Evolutionary conservation across 805 yeast species (phyloP).

Genomic region (Saccharomycopsis sp.): DNA sequence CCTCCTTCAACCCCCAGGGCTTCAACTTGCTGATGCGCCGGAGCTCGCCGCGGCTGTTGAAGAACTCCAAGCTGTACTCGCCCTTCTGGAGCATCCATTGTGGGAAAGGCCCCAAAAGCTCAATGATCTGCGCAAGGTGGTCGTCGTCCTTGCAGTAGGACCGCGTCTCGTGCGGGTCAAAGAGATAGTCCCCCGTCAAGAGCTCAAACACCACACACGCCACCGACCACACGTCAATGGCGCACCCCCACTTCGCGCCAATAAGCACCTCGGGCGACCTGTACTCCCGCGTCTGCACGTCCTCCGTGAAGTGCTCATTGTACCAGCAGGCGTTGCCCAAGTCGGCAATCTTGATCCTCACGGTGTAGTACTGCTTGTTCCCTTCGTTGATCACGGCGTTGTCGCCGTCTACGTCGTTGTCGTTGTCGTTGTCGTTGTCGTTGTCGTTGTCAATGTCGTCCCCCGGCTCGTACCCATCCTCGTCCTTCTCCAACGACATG

Average conservation of each 20-base stretch:
- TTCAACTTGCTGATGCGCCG: conserved; percentile 73
- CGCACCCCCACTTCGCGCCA: conserved; percentile 53
- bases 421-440: neutral
- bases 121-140: conserved; percentile 54
- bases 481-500: conserved; percentile 2
- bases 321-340: conserved; percentile 64
- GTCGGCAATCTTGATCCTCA: conserved; percentile 52
- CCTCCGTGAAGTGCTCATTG: conserved; percentile 54
- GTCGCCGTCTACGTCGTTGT: neutral
- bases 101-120: conserved; percentile 35
- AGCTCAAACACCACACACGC: conserved; percentile 53
- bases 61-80: conserved; percentile 50
- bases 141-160: conserved; percentile 46
- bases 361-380: conserved; percentile 2
- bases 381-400: conserved; percentile 5
- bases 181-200: conserved; percentile 52
- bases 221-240: conserved; percentile 52
- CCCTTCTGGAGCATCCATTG: conserved; percentile 46
- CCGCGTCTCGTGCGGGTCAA: conserved; percentile 49
- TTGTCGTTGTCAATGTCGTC: neutral
- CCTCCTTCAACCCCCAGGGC: conserved; percentile 83
- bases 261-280: conserved; percentile 56
- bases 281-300: conserved; percentile 61
- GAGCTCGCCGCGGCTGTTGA: conserved; percentile 61
- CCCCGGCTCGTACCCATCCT: neutral